Percentiles rank a stretch among this genome's conserved stretches.
phyloP scores from a whole-genome alignment of 768 basidiomycete genomes.

The Mycena galericulata region DNA sequence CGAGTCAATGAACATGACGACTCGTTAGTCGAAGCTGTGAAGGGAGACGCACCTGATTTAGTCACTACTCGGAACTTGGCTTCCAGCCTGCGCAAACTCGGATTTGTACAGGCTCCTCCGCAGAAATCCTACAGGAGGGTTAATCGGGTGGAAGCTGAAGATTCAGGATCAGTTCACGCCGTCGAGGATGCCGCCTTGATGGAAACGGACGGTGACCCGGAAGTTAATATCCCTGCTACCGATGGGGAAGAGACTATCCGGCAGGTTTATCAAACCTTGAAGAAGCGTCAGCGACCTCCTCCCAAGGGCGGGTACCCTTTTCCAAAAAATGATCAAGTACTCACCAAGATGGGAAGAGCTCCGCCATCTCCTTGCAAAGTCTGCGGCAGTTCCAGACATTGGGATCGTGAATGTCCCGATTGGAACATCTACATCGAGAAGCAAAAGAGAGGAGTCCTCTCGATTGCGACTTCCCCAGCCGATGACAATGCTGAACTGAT shows the following conservation, averaged over 20 bases:
- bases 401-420: background rate
- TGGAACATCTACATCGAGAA: background rate
- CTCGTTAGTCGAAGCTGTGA: background rate
- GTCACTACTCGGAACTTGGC: background rate
- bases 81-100: background rate
- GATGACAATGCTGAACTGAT: background rate
- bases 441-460: background rate
- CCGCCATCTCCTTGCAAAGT: conserved; percentile 4
- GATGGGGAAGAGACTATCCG: background rate
- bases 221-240: too few relatives aligned
- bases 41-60: background rate
- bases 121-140: background rate
- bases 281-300: background rate
- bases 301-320: background rate
- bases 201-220: background rate
- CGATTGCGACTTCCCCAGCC: background rate
- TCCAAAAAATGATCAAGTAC: background rate
- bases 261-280: background rate
- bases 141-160: background rate
- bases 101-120: background rate
- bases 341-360: background rate
- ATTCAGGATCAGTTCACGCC: background rate
- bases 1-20: background rate
- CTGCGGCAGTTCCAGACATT: background rate
- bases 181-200: background rate